Base-by-base conservation (phyloP, 2,329 filamentous ascomycete genomes). In the Monosporascus sp. region DNA sequence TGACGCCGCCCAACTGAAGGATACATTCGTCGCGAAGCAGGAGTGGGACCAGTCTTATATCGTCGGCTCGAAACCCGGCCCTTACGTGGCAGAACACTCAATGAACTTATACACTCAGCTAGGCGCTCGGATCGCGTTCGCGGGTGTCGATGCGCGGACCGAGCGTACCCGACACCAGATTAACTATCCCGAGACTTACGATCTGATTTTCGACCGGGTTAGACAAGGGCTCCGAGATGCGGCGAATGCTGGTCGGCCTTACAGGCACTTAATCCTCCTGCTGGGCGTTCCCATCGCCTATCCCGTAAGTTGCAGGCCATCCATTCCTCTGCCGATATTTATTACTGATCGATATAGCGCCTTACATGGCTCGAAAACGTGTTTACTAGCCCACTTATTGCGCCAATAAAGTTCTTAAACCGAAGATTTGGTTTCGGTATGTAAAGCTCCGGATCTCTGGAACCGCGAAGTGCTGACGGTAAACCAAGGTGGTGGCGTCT, bases 351-450 rank as follows among this genome's bases (percentile, higher is more conserved):
- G n/a, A 22, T 38, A 6, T 57, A 84, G 79, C 90, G 93, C 61
- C 78, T 97, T 51, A 94, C 92, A n/a, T 97, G 93, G 93, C 79
- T 97, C 5, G 93, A 97, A 68, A 97, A 96, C 65, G 88, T 97
- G 53, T 82, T 97, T 61, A 81, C 82, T 17, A 95, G 90, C 55
- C 92, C 93, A 0, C 61, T 97, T 24, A 92, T 97, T 65, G 91
- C 88, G 0, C 91, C 92, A 0, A 84, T 97, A 66, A 92, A 91
- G 65, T 86, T 97, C 57, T 69, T 97, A 62, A 94, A 96, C 75
- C 89, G 92, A 68, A 84, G 92, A 25, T 96, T 97, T 60, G 93
- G 93, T 52, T 72, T 96, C 45, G 83, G 74, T 75, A 62, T 59
- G 73, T 65, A 34, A 9, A n/a, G 24, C 20, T 2, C 6, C 18